Evolutionary conservation across 768 basidiomycete species (phyloP).

Genomic region (Suillus occidentalis): DNA sequence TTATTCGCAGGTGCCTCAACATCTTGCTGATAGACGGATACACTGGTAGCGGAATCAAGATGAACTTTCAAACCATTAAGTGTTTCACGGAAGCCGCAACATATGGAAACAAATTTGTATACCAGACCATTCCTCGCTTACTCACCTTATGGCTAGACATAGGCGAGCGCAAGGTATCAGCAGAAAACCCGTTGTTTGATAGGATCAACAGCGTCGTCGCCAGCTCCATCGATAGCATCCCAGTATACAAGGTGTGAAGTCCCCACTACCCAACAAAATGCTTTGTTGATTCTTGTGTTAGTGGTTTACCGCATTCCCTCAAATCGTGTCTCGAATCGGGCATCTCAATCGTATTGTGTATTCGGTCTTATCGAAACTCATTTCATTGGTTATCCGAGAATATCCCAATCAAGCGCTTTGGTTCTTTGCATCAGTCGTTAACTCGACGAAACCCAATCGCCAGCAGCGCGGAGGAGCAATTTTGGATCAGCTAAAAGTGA

Average conservation of each 20-base stretch:
- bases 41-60: slow-evolving; percentile 50
- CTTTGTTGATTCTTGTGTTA: slow-evolving; percentile 31
- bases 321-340: slow-evolving; percentile 92
- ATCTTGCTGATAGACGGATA: slow-evolving; percentile 1
- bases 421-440: slow-evolving; percentile 86
- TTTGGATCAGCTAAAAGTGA: slow-evolving; percentile 58
- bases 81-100: slow-evolving; percentile 70
- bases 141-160: slow-evolving; percentile 94
- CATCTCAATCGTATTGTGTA: slow-evolving; percentile 67
- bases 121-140: slow-evolving; percentile 91
- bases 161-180: slow-evolving; percentile 52
- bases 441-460: slow-evolving; percentile 72
- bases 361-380: slow-evolving; percentile 59
- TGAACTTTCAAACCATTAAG: slow-evolving; percentile 66
- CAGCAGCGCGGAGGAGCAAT: slow-evolving; percentile 59
- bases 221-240: slow-evolving; percentile 56
- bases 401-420: slow-evolving; percentile 93
- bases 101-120: slow-evolving; percentile 91
- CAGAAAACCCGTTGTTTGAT: slow-evolving; percentile 40
- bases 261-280: neutral
- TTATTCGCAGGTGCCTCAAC: neutral
- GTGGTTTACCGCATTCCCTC: slow-evolving; percentile 97
- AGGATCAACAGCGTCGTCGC: slow-evolving; percentile 60
- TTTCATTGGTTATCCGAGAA: slow-evolving; percentile 68
- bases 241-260: slow-evolving; percentile 72